Evolutionary conservation across 768 basidiomycete genomes (phyloP).

Genomic region (Kwoniella pini): DNA sequence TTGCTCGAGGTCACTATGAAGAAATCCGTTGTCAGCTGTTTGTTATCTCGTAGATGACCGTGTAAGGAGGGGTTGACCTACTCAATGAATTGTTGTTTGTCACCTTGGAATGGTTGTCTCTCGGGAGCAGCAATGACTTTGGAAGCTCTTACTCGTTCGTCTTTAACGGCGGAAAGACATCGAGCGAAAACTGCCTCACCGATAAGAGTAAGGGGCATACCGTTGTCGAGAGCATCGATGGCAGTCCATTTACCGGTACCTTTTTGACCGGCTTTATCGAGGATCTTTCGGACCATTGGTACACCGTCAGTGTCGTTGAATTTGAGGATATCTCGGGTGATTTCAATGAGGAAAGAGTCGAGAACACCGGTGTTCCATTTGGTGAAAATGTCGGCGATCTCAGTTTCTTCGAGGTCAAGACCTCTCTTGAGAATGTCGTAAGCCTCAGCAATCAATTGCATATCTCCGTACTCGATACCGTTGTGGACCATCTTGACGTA

Average conservation of each 20-base stretch:
- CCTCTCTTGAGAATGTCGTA: slow-evolving; percentile 96
- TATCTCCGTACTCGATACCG: slow-evolving; percentile 99
- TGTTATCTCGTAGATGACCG: not conserved
- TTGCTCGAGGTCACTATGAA: slow-evolving; percentile 79
- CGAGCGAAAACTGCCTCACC: slow-evolving; percentile 99
- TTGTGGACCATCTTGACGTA: slow-evolving; percentile 99
- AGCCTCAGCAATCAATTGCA: slow-evolving; percentile 98
- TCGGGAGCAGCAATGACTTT: slow-evolving; percentile 86
- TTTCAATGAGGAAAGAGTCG: slow-evolving; percentile 98
- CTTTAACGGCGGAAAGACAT: slow-evolving; percentile 95
- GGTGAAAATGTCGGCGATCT: slow-evolving; percentile 91
- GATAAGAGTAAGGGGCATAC: slow-evolving; percentile 84
- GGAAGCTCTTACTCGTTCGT: slow-evolving; percentile 89
- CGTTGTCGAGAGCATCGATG: slow-evolving; percentile 85
- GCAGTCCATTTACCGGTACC: slow-evolving; percentile 99
- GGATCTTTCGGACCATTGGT: slow-evolving; percentile 87
- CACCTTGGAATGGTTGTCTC: slow-evolving; percentile 89
- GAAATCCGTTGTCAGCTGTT: not conserved
- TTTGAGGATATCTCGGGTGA: slow-evolving; percentile 93
- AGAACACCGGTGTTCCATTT: slow-evolving; percentile 96
- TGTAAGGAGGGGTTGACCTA: slow-evolving; percentile 21
- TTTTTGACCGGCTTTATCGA: slow-evolving; percentile 96
- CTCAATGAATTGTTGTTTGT: slow-evolving; percentile 98
- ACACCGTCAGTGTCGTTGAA: slow-evolving; percentile 90
- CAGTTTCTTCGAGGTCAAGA: slow-evolving; percentile 77